These are phyloP conservation scores for Arabidopsis thaliana DNA, from an alignment of 345 rosid genomes.

Conservation along the genomic window DNA sequence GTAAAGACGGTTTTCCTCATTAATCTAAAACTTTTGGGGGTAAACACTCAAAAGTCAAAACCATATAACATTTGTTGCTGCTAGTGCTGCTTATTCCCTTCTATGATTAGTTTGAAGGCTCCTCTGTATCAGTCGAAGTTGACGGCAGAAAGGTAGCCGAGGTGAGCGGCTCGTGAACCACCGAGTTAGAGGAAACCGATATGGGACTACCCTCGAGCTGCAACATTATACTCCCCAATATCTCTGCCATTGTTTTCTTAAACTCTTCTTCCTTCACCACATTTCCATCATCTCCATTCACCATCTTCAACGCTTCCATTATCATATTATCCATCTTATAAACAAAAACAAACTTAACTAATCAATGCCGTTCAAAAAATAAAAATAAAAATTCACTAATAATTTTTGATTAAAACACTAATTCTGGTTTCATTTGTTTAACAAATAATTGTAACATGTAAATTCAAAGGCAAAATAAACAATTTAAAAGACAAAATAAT, in stretches of 20 bases:
- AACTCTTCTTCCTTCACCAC: slow-evolving; percentile 83
- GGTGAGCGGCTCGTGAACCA: slow-evolving; percentile 89
- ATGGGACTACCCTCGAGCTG: slow-evolving; percentile 79
- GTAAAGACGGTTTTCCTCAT: slow-evolving; percentile 17
- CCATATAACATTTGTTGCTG: slow-evolving; percentile 8
- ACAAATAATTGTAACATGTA: too few species aligned
- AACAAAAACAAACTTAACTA: background rate
- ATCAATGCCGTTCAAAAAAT: slow-evolving; percentile 23
- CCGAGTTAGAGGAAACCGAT: slow-evolving; percentile 74
- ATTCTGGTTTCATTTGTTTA: too few species aligned
- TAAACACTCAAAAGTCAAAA: slow-evolving; percentile 22
- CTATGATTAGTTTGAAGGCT: slow-evolving; percentile 21
- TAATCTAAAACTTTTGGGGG: slow-evolving; percentile 18
- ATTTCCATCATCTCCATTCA: slow-evolving; percentile 77
- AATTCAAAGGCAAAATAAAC: too few species aligned
- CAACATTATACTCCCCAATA: slow-evolving; percentile 83
- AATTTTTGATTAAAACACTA: too few species aligned
- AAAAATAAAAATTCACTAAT: background rate
- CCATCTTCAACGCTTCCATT: slow-evolving; percentile 59
- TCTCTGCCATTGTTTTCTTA: slow-evolving; percentile 69
- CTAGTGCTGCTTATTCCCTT: slow-evolving; percentile 24
- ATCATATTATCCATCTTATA: slow-evolving; percentile 73
- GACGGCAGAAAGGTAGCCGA: slow-evolving; percentile 64
- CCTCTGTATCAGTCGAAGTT: slow-evolving; percentile 38
- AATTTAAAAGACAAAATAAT: background rate